Evolutionary conservation across 1,139 yeast species (phyloP).

Genomic region (Hemisphaericaspora lyxosophila): DNA sequence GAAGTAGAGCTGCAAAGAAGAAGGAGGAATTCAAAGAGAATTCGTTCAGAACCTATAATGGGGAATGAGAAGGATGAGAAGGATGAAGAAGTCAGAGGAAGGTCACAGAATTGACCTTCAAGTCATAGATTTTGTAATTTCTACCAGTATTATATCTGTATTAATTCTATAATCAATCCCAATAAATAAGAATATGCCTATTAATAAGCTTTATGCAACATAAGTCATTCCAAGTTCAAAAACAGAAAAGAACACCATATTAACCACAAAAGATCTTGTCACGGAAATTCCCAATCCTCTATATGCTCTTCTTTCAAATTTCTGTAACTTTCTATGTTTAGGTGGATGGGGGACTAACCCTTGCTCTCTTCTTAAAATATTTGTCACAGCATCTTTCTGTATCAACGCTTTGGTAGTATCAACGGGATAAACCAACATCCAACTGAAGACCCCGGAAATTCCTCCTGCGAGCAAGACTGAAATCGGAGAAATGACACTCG

Average conservation of each 20-base stretch:
- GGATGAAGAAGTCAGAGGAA: slow-evolving; percentile 16
- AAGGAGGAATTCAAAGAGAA: slow-evolving; percentile 11
- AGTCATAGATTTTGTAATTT: too few species aligned
- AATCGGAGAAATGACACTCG: slow-evolving; percentile 29
- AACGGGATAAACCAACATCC: slow-evolving; percentile 74
- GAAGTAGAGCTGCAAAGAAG: slow-evolving; percentile 18
- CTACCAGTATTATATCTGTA: too few species aligned
- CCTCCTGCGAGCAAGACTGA: slow-evolving; percentile 69
- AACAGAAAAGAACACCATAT: slow-evolving; percentile 71
- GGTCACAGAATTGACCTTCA: too few species aligned
- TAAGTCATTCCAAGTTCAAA: slow-evolving; percentile 67
- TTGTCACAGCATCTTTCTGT: slow-evolving; percentile 71
- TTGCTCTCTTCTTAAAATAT: slow-evolving; percentile 53
- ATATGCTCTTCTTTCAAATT: slow-evolving; percentile 54
- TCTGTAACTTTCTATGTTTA: slow-evolving; percentile 29
- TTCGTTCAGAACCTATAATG: slow-evolving; percentile 5
- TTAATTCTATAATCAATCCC: too few species aligned
- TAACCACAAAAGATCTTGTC: slow-evolving; percentile 67
- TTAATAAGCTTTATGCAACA: too few species aligned
- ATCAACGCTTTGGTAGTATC: slow-evolving; percentile 76
- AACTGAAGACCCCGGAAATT: slow-evolving; percentile 68
- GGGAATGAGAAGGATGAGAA: slow-evolving; percentile 1
- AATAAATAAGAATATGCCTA: too few species aligned
- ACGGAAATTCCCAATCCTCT: slow-evolving; percentile 77
- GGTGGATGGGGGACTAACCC: slow-evolving; percentile 41